phyloP scores from a whole-genome alignment of 2,329 filamentous ascomycete genomes.

The Fusarium poae region DNA sequence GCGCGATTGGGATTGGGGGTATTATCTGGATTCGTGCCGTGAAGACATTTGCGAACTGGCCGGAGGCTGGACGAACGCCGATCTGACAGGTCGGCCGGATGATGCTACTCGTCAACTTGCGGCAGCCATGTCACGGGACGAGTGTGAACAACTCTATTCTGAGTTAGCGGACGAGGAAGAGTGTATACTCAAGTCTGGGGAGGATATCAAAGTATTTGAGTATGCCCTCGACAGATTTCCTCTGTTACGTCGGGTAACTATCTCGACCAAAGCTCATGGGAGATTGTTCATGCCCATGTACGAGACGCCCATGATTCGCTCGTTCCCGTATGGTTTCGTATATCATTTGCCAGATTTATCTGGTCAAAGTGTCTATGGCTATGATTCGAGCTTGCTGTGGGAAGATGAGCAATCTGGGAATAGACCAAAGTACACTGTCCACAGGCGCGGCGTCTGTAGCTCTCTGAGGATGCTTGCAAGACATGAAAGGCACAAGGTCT shows the following conservation, averaged over 20 bases:
- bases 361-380: too few species aligned
- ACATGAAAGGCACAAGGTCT: not conserved
- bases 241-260: not conserved
- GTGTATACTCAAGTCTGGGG: rapidly evolving
- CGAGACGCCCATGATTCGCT: not conserved
- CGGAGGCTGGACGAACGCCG: not conserved
- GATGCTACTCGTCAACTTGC: not conserved
- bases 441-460: not conserved
- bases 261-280: not conserved
- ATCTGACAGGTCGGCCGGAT: not conserved
- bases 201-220: not conserved
- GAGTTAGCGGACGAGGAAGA: conserved; percentile 52
- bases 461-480: not conserved
- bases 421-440: too few species aligned
- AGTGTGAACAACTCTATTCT: conserved; percentile 50
- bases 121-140: not conserved
- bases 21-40: too few species aligned
- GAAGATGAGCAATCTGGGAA: too few species aligned
- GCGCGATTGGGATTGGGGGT: too few species aligned
- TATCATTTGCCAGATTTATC: not conserved
- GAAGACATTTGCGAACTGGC: rapidly evolving
- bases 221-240: not conserved
- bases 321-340: not conserved
- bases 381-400: too few species aligned
- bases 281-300: not conserved